Base-by-base conservation (phyloP, 768 basidiomycete species). In the Termitomyces eurrhizus region DNA sequence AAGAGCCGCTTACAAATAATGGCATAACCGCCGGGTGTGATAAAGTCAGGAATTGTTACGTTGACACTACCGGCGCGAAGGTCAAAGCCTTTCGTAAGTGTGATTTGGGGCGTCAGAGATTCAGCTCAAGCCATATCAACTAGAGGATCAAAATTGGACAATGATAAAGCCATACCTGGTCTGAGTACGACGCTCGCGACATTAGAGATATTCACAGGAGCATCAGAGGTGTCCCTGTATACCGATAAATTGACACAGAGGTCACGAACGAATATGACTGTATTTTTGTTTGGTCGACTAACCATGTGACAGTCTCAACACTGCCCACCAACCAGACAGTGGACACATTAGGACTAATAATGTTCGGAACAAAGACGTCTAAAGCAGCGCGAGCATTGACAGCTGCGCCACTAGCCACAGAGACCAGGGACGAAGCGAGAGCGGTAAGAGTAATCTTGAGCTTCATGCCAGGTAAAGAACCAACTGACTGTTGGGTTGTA, bases 151-250 rank as follows among this genome's bases (percentile, higher is more conserved):
- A 21, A 14, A 8, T 11, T 44, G 6, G 24, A 2, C 24, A 21
- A 24, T 16, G 9, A n/a, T 36, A 32, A 16, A 41, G 41, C 33
- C 73, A 55, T 65, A 77, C 75, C 66, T 24, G 66, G 49, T 56
- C 72, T 67, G 60, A 75, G 64, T 18, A 65, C 56, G 45, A 76
- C 70, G 32, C 63, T 64, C 21, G 68, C 70, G 26, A 62, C 62
- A 66, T 81, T 81, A 33, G 80, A 78, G 59, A 80, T 78, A 16
- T 72, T 63, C 7, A 32, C 60, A 1, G 80, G 80, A 1, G 75
- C 71, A 53, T 76, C 63, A 24, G 75, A 67, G 1, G 74, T 73
- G 58, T 78, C 75, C 80, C 78, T 80, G 9, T 53, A 51, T 7
- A 39, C 37, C 29, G 21, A 21, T 12, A 21, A 44, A 21, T n/a